Evolutionary conservation across 176 grass and related monocot genomes (phyloP), one percentile per base, ranked within the genome.

Genomic region (Panicum miliaceum): DNA sequence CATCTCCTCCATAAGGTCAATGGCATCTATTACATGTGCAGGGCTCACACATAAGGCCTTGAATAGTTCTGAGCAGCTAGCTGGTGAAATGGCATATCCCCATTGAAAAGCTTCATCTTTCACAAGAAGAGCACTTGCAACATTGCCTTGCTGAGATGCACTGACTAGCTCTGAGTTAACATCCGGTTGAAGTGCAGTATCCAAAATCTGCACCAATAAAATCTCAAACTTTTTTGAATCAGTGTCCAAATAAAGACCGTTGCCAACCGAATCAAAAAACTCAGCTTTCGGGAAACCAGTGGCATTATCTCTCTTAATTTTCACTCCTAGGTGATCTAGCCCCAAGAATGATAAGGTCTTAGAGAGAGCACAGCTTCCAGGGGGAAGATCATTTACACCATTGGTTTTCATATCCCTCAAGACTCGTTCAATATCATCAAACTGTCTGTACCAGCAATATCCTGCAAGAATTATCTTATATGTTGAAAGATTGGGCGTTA

Each of bases 191-290:
- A 92, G 79, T 16, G 79, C 82, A 80, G 69, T 74, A 79, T 98
- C 89, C 72, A 98, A 72, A 93, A 90, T 80, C 16, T 79, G 64
- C 64, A 77, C 82, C 66, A 98, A 85, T 34, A 68, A 95, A 86
- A 38, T 90, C 74, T 98, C 89, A 83, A 88, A 90, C 81, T 78
- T 83, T 80, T 91, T 86, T 36, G 89, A 58, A 80, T 98, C 93
- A 57, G 87, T 98, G 64, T 95, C 89, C 84, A 98, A 75, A 85
- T 93, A 98, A 68, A 98, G 76, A 23, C 96, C 93, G 70, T 98
- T 98, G 43, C 96, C 93, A 36, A 98, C 86, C 72, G 85, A 87
- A 81, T 98, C 96, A 83, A 98, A 98, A 84, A 95, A 98, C 83
- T 98, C 96, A 80, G 93, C 83, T 64, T 93, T 95, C 52, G 76